Evolutionary conservation across 2,329 filamentous ascomycete genomes (phyloP).

Genomic region (Diaporthe caulivora): DNA sequence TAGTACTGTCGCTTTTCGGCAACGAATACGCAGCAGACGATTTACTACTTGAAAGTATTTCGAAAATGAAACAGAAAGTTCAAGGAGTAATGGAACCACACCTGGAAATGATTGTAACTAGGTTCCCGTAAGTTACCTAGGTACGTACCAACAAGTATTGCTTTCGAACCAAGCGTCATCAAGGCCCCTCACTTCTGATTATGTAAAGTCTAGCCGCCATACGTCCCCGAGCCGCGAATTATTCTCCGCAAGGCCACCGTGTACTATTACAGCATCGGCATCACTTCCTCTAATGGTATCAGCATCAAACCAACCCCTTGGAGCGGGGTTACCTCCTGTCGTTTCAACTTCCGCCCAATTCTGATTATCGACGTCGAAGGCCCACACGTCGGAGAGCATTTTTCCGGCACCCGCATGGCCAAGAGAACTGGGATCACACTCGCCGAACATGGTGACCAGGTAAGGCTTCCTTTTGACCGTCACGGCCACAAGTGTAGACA

Average conservation of each 20-base stretch:
- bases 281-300: not conserved
- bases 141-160: not conserved
- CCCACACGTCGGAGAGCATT: constrained; percentile 13
- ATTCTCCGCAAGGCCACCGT: constrained; percentile 9
- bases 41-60: not conserved
- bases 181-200: not conserved
- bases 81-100: too few relatives aligned
- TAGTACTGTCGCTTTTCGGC: too few relatives aligned
- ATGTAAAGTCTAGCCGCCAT: not conserved
- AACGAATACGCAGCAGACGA: too few relatives aligned
- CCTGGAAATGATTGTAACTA: not conserved
- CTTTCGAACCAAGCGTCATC: not conserved
- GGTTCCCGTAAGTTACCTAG: not conserved
- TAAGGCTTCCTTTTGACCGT: not conserved
- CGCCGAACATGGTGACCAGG: constrained; percentile 9
- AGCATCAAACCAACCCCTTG: constrained; percentile 18
- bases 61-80: too few relatives aligned
- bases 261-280: not conserved
- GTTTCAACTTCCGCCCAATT: not conserved
- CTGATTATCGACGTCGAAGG: not conserved
- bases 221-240: constrained; percentile 8
- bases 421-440: constrained; percentile 6
- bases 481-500: constrained; percentile 1
- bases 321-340: not conserved
- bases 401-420: constrained; percentile 9